These are phyloP conservation scores for Mrakia gelida DNA, from an alignment of 768 basidiomycete species.

Conservation along the genomic window DNA sequence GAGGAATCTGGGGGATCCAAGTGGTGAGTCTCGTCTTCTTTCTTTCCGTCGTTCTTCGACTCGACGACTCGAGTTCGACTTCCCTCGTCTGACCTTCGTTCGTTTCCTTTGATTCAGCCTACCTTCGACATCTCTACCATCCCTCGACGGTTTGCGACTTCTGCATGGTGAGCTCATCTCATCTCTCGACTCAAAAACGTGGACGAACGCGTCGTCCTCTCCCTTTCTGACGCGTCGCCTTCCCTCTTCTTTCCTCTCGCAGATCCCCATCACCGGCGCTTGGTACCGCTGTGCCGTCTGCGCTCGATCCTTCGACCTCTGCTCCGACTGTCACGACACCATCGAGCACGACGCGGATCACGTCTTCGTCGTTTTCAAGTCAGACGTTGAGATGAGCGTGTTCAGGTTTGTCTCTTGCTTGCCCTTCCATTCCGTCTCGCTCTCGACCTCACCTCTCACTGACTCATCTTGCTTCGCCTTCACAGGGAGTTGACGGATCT, in stretches of 20 bases:
- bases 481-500: constrained; percentile 26
- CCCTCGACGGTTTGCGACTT: constrained; percentile 73
- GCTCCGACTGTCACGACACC: constrained; percentile 66
- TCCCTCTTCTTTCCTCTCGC: background rate
- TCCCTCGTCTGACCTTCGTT: background rate
- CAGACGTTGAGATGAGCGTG: constrained; percentile 51
- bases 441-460: background rate
- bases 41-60: constrained; percentile 18
- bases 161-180: constrained; percentile 53
- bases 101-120: constrained; percentile 49
- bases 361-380: constrained; percentile 82
- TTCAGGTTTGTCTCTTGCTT: constrained; percentile 7
- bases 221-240: background rate
- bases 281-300: constrained; percentile 93
- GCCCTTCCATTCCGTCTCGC: background rate
- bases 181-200: no score
- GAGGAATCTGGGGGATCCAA: constrained; percentile 30
- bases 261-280: constrained; percentile 66
- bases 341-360: constrained; percentile 67
- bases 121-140: constrained; percentile 61
- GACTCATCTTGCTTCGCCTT: no score
- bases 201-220: background rate
- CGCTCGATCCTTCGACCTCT: constrained; percentile 65
- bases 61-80: constrained; percentile 7
- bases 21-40: background rate